These are phyloP conservation scores for Gelatoporia subvermispora DNA, from an alignment of 768 basidiomycete species.

Conservation along the genomic window DNA sequence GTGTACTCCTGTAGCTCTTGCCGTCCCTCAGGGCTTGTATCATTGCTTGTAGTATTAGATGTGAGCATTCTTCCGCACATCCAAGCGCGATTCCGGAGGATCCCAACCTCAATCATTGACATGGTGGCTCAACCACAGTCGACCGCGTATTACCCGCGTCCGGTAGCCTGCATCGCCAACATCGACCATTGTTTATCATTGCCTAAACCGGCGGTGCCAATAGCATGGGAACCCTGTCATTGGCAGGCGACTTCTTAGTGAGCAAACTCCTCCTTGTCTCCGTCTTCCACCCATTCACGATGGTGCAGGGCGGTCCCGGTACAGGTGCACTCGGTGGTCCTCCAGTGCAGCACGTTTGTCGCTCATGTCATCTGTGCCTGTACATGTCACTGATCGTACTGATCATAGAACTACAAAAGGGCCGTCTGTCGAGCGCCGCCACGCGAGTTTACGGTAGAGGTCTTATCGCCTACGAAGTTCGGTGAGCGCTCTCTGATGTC, in stretches of 20 bases:
- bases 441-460: conserved; percentile 50
- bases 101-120: no score
- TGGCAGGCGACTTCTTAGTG: conserved; percentile 8
- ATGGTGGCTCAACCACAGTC: no score
- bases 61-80: no score
- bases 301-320: conserved; percentile 15
- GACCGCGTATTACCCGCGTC: no score
- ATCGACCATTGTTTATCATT: no score
- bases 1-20: no score
- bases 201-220: no score
- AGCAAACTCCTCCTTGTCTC: conserved; percentile 3
- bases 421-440: conserved; percentile 60
- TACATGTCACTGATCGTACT: not conserved
- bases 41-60: no score
- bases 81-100: no score
- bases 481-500: conserved; percentile 12
- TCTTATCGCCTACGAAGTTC: conserved; percentile 56
- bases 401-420: conserved; percentile 50
- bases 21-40: no score
- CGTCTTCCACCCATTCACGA: conserved; percentile 7
- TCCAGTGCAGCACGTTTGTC: conserved; percentile 15
- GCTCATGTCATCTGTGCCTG: not conserved
- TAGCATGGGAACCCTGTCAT: not conserved
- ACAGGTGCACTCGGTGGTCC: conserved; percentile 18
- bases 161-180: no score